Evolutionary conservation across 306 rosid genomes (phyloP).

Genomic region (Amphicarpaea edgeworthii): DNA sequence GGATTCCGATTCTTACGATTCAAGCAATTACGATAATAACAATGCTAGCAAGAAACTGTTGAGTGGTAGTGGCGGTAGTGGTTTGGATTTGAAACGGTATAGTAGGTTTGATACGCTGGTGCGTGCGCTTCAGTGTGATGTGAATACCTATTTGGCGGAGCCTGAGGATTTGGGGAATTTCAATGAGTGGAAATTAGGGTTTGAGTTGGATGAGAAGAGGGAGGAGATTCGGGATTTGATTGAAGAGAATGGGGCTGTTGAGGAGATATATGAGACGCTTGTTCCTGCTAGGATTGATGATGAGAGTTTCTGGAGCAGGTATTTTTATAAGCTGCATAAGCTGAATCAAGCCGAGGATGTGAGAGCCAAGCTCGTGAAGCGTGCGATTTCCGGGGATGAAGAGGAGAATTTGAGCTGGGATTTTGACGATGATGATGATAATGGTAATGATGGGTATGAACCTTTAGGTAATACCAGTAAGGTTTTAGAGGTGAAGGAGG

Average conservation of each 20-base stretch:
- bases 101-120: conserved; percentile 81
- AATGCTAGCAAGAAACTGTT: conserved; percentile 36
- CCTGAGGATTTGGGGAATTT: conserved; percentile 76
- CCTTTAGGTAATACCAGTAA: conserved; percentile 50
- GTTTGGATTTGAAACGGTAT: conserved; percentile 65
- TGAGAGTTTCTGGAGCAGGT: conserved; percentile 80
- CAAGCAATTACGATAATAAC: conserved; percentile 6
- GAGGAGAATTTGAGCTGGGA: conserved; percentile 99
- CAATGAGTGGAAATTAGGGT: conserved; percentile 75
- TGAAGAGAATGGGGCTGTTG: conserved; percentile 57
- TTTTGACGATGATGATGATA: conserved; percentile 71
- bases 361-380: conserved; percentile 81
- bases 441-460: conserved; percentile 38
- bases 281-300: conserved; percentile 65
- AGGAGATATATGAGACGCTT: conserved; percentile 63
- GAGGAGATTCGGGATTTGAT: conserved; percentile 69
- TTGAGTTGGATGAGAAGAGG: conserved; percentile 63
- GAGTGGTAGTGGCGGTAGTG: conserved; percentile 48
- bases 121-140: conserved; percentile 70
- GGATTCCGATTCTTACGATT: conserved; percentile 62
- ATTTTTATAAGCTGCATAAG: conserved; percentile 74
- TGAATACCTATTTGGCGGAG: conserved; percentile 75
- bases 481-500: conserved; percentile 36
- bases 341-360: conserved; percentile 80
- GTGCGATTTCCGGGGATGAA: conserved; percentile 70